A percentile compares a stretch with the other conserved stretches of the same genome.
phyloP scores from a whole-genome alignment of 2,329 filamentous ascomycete genomes.

The Fusarium robinianum region DNA sequence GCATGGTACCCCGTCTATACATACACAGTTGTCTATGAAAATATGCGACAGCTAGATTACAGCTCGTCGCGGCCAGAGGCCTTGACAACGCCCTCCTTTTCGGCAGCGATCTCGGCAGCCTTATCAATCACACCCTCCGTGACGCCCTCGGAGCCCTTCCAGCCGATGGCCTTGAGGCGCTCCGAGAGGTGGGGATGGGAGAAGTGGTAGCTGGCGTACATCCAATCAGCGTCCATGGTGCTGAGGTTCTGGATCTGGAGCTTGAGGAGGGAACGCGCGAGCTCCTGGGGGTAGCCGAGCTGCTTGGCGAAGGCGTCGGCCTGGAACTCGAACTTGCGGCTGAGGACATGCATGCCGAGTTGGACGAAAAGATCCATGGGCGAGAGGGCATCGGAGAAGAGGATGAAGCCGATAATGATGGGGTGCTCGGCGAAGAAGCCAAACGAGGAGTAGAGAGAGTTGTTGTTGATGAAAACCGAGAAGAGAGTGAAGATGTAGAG shows the following conservation, averaged over 20 bases:
- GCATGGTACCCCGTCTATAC: no score
- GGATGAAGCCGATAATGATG: constrained; percentile 94
- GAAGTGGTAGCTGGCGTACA: constrained; percentile 98
- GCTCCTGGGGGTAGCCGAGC: constrained; percentile 81
- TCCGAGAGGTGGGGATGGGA: constrained; percentile 96
- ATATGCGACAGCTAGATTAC: no score
- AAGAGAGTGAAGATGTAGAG: constrained; percentile 98
- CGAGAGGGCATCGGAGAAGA: constrained; percentile 95
- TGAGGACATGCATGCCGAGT: constrained; percentile 93
- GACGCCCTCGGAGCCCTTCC: constrained; percentile 67
- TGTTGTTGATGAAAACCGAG: constrained; percentile 96
- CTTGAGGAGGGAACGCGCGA: constrained; percentile 89
- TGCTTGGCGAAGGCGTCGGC: constrained; percentile 87
- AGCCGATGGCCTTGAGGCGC: constrained; percentile 86
- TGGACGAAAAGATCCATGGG: constrained; percentile 96
- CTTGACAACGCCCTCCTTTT: constrained; percentile 58
- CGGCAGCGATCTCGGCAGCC: constrained; percentile 42
- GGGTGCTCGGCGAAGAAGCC: constrained; percentile 83
- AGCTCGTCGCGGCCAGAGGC: constrained; percentile 76
- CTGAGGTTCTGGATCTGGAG: constrained; percentile 98
- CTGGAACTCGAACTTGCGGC: constrained; percentile 93
- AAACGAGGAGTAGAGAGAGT: constrained; percentile 86
- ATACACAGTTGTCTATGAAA: no score
- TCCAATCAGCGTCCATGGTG: constrained; percentile 98
- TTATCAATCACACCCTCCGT: constrained; percentile 44